Base-by-base conservation (phyloP, 139 green algal species). In the Bryopsis sp. region DNA sequence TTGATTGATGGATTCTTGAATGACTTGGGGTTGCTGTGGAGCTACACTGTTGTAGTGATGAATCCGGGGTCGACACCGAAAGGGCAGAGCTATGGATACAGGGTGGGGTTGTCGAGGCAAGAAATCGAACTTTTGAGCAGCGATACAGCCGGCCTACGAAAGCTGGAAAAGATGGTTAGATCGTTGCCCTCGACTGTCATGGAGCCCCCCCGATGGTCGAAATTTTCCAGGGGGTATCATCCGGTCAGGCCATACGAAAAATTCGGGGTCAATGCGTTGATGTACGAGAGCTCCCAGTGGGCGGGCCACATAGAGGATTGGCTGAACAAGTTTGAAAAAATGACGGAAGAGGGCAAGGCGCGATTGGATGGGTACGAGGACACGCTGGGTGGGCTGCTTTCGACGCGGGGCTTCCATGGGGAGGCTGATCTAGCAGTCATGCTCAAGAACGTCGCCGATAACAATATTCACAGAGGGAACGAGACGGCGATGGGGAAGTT, bases 1-100 rank as follows among this genome's bases (percentile, higher is more conserved):
- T 77, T 90, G 37, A 59, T 90, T 1, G 72, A 86, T 73, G 72
- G 73, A 66, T 86, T 92, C n/a, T 2, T 90, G 3, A 24, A 43
- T 7, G 48, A 62, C 0, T 64, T 92, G 38, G 78, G 84, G 8
- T 47, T 92, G 24, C 36, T 74, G 0, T 39, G 33, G 22, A 50
- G 22, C 57, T 86, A 86, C 75, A 81, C 74, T 63, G 39, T 89
- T 8, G 5, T 89, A 43, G 72, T 89, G 47, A 35, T 89, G 29
- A 86, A 86, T 74, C 80, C 83, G 63, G 73, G 71, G 24, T 76
- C 64, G 73, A 64, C 33, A 29, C 26, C 37, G 79, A 58, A 54
- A 71, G 28, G 72, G 73, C 47, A 72, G 5, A 26, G 39, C 29
- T 86, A 86, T 67, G 72, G 74, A 31, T 89, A 85, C 73, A 63